These are phyloP conservation scores for Tuber brumale DNA, from an alignment of 495 filamentous ascomycete genomes.

Conservation along the genomic window DNA sequence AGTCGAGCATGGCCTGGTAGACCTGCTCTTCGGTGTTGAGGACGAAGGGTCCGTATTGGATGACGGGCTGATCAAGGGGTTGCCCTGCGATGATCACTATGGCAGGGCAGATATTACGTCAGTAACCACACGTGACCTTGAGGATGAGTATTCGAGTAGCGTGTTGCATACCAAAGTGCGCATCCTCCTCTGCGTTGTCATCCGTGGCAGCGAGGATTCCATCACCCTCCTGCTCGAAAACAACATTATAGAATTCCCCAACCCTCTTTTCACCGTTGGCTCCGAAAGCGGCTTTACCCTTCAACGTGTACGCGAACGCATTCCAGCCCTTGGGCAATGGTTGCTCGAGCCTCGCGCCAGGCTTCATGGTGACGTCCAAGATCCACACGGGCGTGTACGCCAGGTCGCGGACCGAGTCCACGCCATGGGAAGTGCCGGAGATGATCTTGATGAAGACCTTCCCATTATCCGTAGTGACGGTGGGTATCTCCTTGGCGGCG, in stretches of 20 bases:
- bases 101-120: constrained; percentile 5
- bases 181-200: constrained; percentile 58
- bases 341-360: constrained; percentile 69
- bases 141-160: not conserved
- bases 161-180: constrained; percentile 54
- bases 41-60: constrained; percentile 96
- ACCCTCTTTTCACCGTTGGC: constrained; percentile 50
- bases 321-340: constrained; percentile 77
- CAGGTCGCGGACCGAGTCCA: constrained; percentile 78
- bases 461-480: constrained; percentile 59
- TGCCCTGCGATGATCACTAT: constrained; percentile 72
- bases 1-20: constrained; percentile 84
- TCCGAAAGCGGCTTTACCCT: constrained; percentile 63
- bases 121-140: not conserved
- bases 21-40: constrained; percentile 76
- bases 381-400: constrained; percentile 96
- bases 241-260: constrained; percentile 75
- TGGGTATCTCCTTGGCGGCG: constrained; percentile 66
- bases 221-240: constrained; percentile 77
- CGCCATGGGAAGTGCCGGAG: constrained; percentile 69
- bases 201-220: constrained; percentile 62
- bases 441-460: constrained; percentile 83
- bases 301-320: constrained; percentile 76
- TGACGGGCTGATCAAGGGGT: constrained; percentile 82
- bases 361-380: constrained; percentile 73